Evolutionary conservation across 805 yeast genomes (phyloP).

Genomic region (Candida krabiensis): DNA sequence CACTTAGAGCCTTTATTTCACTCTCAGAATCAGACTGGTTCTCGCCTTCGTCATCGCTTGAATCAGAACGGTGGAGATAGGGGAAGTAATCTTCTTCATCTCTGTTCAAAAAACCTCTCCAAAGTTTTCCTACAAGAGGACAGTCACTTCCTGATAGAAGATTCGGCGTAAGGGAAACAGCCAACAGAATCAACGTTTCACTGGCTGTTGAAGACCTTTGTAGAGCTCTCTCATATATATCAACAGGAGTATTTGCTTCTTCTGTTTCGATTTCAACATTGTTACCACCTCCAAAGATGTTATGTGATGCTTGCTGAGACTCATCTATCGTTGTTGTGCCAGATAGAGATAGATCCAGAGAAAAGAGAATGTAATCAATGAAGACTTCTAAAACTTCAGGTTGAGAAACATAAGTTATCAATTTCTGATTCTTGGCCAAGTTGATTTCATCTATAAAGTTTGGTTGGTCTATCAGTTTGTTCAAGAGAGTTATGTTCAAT

Average conservation of each 20-base stretch:
- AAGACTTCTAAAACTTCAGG: slow-evolving; percentile 31
- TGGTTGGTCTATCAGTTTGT: slow-evolving; percentile 36
- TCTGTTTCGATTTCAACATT: slow-evolving; percentile 16
- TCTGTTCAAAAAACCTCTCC: slow-evolving; percentile 34
- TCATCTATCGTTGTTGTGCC: slow-evolving; percentile 6
- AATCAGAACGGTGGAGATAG: slow-evolving; percentile 1
- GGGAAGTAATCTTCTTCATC: slow-evolving; percentile 23
- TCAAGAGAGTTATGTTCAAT: slow-evolving; percentile 30
- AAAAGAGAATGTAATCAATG: slow-evolving; percentile 30
- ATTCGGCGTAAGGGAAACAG: slow-evolving; percentile 20
- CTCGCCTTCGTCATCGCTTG: slow-evolving; percentile 18
- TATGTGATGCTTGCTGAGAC: slow-evolving; percentile 6
- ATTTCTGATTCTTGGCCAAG: slow-evolving; percentile 33
- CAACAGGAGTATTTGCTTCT: slow-evolving; percentile 9
- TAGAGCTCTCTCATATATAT: slow-evolving; percentile 23
- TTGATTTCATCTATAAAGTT: slow-evolving; percentile 37
- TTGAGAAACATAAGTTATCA: slow-evolving; percentile 33
- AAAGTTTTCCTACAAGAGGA: slow-evolving; percentile 24
- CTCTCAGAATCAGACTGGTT: not conserved
- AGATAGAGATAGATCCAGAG: slow-evolving; percentile 23
- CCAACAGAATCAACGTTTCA: slow-evolving; percentile 29
- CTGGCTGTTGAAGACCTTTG: slow-evolving; percentile 30
- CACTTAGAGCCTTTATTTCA: not conserved
- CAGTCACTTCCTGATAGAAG: slow-evolving; percentile 22
- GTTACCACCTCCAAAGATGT: slow-evolving; percentile 23